Evolutionary conservation across 345 rosid genomes (phyloP), one percentile per base, ranked within the genome.

Genomic region (Eutrema yunnanense): DNA sequence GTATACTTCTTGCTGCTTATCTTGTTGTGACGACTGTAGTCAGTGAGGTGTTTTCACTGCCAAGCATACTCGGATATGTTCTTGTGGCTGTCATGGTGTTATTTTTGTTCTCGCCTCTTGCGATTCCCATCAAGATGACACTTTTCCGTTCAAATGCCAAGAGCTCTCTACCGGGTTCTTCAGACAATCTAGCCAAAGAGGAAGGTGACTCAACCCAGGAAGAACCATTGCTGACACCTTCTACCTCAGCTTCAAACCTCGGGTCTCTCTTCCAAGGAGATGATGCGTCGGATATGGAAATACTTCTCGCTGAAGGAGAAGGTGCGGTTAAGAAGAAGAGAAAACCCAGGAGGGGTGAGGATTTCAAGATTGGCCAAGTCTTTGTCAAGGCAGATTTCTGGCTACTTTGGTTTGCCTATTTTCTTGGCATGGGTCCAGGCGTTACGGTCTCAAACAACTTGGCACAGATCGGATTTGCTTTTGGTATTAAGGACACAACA

Each of bases 351-450:
- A 81, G 97, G 65, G 97, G 96, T 29, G 97, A 92, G 74, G 97
- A 92, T 67, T 92, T 89, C 79, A 88, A 85, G 76, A 47, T 89
- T 64, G 84, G 64, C 33, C 90, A 95, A 82, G 98, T 88, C 62
- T 79, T 90, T 51, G 67, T 87, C 69, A 92, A 92, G 87, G 97
- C 96, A 40, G 98, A 96, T 79, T 96, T 88, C 80, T 96, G 99
- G 99, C 97, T 96, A 71, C 98, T 95, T 49, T 92, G 98, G 98
- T 47, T 81, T 60, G 83, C 78, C 12, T 92, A 85, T 74, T 95
- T 95, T 81, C 86, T 90, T 1, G 99, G 98, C 51, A 90, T 84
- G 63, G 99, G 98, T 80, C 75, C 99, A 56, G 99, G 99, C 29
- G 83, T 90, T 37, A 92, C 99, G 0, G 84, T 92, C 75, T 87